Percentiles rank a stretch among this genome's conserved stretches.
Conservation (phyloP, 352 stramenopile species). For the Ophiocytium majus region DNA sequence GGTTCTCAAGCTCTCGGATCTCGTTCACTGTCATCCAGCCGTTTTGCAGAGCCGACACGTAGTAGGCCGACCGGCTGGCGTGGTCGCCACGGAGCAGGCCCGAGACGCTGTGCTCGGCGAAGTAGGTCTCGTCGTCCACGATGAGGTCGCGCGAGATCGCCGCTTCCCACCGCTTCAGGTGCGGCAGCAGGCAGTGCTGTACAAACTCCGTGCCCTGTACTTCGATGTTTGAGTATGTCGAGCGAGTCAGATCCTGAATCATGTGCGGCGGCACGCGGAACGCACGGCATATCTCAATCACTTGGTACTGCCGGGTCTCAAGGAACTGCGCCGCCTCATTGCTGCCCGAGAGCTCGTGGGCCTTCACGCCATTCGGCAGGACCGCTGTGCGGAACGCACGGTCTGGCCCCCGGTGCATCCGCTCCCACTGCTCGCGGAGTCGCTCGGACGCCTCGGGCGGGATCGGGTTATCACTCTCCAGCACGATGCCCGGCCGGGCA, state of each 20-base stretch:
- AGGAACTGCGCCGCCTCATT: neutral
- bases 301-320: neutral
- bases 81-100: neutral
- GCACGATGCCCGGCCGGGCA: neutral
- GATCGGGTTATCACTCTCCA: neutral
- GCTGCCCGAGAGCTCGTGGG: neutral
- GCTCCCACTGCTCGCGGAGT: neutral
- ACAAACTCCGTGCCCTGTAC: neutral
- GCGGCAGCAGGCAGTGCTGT: neutral
- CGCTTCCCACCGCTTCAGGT: neutral
- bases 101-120: neutral
- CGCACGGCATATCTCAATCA: neutral
- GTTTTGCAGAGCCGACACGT: neutral
- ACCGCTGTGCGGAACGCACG: neutral
- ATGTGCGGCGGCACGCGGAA: slow-evolving; percentile 1
- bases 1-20: neutral
- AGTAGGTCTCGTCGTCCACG: neutral
- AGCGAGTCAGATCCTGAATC: neutral
- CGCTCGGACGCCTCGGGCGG: neutral
- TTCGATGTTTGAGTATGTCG: slow-evolving; percentile 5
- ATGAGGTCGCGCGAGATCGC: neutral
- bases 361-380: neutral
- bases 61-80: neutral
- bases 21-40: neutral
- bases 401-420: neutral